Conservation (phyloP, 345 rosid species). For the Sonneratia alba region DNA sequence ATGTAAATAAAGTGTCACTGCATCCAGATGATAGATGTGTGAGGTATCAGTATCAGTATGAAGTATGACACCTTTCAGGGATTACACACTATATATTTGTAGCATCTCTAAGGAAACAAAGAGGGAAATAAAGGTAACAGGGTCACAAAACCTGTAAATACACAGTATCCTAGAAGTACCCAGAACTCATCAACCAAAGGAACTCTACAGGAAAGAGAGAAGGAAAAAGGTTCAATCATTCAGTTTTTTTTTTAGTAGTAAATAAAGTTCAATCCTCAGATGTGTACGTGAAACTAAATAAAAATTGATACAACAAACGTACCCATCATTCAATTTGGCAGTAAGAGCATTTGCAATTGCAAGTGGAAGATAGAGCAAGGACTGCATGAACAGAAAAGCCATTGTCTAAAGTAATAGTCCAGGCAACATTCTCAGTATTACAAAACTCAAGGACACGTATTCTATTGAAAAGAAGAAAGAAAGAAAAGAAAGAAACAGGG, state of each 20-base stretch:
- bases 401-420: too few species aligned
- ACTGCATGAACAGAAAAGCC: constrained; percentile 33
- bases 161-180: constrained; percentile 88
- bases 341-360: constrained; percentile 93
- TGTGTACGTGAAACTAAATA: background rate
- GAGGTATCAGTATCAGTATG: background rate
- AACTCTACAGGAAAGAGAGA: constrained; percentile 39
- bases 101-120: background rate
- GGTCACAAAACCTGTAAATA: constrained; percentile 50
- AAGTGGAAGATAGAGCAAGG: constrained; percentile 80
- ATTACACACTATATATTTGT: background rate
- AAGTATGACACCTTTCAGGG: background rate
- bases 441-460: too few species aligned
- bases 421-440: too few species aligned
- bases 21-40: constrained; percentile 7
- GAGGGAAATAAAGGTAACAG: background rate
- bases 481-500: too few species aligned
- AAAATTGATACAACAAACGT: constrained; percentile 13
- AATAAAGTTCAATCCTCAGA: background rate
- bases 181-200: constrained; percentile 83
- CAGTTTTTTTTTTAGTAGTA: too few species aligned
- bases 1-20: constrained; percentile 71
- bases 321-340: constrained; percentile 91
- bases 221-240: background rate
- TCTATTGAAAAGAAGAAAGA: too few species aligned